Evolutionary conservation across 2,329 filamentous ascomycete species (phyloP).

Genomic region (Cordyceps pruinosa): DNA sequence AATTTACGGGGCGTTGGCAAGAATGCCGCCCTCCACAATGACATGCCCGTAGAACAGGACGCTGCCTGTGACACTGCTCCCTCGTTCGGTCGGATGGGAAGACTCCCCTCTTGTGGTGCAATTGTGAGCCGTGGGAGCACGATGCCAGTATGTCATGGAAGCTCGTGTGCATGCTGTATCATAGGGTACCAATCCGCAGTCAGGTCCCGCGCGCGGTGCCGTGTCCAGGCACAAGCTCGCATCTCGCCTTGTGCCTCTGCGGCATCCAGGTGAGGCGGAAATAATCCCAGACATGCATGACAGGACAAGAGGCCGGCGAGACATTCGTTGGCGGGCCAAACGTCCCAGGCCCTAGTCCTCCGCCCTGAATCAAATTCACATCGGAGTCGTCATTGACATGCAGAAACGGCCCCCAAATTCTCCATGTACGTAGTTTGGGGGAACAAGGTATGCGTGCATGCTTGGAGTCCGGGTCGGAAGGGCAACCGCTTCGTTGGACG

Average conservation of each 20-base stretch:
- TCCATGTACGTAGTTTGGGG: not conserved
- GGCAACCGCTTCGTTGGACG: not conserved
- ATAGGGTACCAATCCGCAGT: too few relatives aligned
- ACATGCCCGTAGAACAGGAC: not conserved
- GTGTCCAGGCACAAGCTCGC: not conserved
- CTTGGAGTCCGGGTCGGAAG: not conserved
- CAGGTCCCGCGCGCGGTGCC: too few relatives aligned
- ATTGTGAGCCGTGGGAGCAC: too few relatives aligned
- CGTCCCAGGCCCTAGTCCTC: not conserved
- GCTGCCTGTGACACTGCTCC: not conserved
- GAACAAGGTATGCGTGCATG: not conserved
- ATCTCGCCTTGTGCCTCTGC: too few relatives aligned
- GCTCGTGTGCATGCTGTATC: too few relatives aligned
- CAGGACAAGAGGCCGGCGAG: not conserved
- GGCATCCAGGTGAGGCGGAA: not conserved
- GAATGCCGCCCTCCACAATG: not conserved
- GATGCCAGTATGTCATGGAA: too few relatives aligned
- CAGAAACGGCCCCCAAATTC: not conserved
- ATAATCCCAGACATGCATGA: conserved; percentile 6
- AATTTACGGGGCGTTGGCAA: not conserved
- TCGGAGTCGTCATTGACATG: not conserved
- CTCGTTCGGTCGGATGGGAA: too few relatives aligned
- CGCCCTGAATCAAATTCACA: not conserved
- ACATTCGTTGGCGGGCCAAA: conserved; percentile 2
- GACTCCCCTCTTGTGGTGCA: too few relatives aligned